A percentile compares a stretch with the other conserved stretches of the same genome.
Evolutionary conservation across 2,329 filamentous ascomycete genomes (phyloP).

Genomic region (Dactylellina sp.): DNA sequence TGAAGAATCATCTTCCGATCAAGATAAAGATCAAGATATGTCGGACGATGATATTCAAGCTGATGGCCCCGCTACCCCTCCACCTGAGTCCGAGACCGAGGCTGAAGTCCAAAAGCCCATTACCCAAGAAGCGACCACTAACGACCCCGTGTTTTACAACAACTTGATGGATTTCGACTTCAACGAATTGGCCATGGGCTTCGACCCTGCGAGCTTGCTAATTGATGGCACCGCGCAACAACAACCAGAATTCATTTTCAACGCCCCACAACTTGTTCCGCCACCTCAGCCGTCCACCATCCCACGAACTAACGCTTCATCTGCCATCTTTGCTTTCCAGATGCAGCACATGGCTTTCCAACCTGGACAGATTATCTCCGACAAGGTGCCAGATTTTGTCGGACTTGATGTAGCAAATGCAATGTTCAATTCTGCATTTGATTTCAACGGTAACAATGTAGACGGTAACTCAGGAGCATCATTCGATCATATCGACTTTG

Average conservation of each 20-base stretch:
- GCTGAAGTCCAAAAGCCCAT: not conserved
- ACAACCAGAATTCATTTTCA: constrained; percentile 34
- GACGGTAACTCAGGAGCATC: constrained; percentile 17
- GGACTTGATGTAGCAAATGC: constrained; percentile 12
- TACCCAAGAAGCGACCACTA: constrained; percentile 4
- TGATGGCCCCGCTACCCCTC: constrained; percentile 40
- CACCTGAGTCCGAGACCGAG: constrained; percentile 39
- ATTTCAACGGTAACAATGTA: constrained; percentile 29
- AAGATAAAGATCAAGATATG: constrained; percentile 49
- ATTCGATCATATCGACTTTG: constrained; percentile 35
- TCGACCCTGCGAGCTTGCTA: not conserved
- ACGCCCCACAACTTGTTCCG: constrained; percentile 14
- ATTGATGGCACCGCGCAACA: constrained; percentile 19
- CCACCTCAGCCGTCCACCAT: constrained; percentile 28
- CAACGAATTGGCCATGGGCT: constrained; percentile 24
- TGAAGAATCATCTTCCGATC: constrained; percentile 41
- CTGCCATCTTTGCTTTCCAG: constrained; percentile 35
- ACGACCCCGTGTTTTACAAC: constrained; percentile 30
- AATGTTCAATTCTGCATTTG: constrained; percentile 15
- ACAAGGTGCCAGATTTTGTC: constrained; percentile 41
- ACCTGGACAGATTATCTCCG: constrained; percentile 29
- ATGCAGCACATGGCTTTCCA: constrained; percentile 31
- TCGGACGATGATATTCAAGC: constrained; percentile 40
- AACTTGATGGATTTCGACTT: constrained; percentile 48
- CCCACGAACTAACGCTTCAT: constrained; percentile 28